Conservation (phyloP, 2,329 filamentous ascomycete species). For the Alternaria sp. region DNA sequence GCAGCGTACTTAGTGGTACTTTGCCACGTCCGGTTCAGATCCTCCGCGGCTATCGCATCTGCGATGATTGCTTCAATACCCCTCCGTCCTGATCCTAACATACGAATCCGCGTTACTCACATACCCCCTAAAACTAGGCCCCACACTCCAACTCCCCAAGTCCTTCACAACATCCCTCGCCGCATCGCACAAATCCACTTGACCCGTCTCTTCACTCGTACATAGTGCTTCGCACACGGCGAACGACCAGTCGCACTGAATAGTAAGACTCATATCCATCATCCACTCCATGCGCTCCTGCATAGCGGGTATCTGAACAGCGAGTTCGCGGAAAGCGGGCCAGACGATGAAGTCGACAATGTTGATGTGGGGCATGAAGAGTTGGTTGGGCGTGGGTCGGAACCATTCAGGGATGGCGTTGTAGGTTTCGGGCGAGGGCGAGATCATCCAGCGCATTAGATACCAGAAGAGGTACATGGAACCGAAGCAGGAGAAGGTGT, state of each 20-base stretch:
- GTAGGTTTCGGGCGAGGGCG: conserved; percentile 35
- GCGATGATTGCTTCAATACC: conserved; percentile 13
- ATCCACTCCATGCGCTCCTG: conserved; percentile 39
- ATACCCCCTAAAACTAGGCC: conserved; percentile 34
- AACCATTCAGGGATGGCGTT: conserved; percentile 37
- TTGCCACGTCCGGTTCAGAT: neutral
- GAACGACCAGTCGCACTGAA: conserved; percentile 34
- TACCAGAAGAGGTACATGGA: conserved; percentile 38
- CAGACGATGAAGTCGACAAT: conserved; percentile 35
- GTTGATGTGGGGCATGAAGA: conserved; percentile 40
- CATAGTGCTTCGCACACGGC: conserved; percentile 20
- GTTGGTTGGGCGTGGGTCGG: conserved; percentile 37
- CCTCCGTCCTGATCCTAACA: conserved; percentile 32
- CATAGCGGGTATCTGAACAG: conserved; percentile 37
- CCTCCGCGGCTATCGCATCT: neutral
- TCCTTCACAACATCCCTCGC: conserved; percentile 28
- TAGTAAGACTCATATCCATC: conserved; percentile 31
- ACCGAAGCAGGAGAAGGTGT: conserved; percentile 37
- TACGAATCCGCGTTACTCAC: conserved; percentile 39
- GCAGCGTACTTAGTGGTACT: neutral
- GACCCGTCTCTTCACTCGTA: conserved; percentile 23
- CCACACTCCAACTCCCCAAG: conserved; percentile 34
- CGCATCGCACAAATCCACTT: conserved; percentile 25
- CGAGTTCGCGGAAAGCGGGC: conserved; percentile 39
- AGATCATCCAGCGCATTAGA: conserved; percentile 40